A percentile compares a stretch with the other conserved stretches of the same genome.
phyloP scores from a whole-genome alignment of 352 stramenopile genomes.

The Phytophthora megakarya region DNA sequence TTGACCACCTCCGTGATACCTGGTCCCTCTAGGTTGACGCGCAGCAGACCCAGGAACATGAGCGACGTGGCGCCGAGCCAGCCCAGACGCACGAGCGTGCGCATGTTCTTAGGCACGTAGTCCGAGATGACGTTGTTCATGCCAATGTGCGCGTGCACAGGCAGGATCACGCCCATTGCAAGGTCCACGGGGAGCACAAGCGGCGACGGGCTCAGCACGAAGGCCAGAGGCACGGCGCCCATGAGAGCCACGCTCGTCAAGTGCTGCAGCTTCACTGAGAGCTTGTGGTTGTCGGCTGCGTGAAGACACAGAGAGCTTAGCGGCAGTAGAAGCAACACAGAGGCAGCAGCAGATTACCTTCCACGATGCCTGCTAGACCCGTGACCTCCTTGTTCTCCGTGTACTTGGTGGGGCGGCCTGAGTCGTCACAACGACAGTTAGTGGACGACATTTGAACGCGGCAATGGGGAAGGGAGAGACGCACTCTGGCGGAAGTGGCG shows the following conservation, averaged over 20 bases:
- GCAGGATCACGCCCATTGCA: constrained; percentile 82
- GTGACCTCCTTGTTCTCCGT: constrained; percentile 83
- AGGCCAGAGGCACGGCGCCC: constrained; percentile 64
- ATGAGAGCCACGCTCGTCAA: constrained; percentile 61
- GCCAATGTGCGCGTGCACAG: constrained; percentile 92
- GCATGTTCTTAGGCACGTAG: constrained; percentile 90
- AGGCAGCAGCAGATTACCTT: constrained; percentile 51
- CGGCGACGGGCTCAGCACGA: constrained; percentile 78
- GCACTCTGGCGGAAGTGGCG: constrained; percentile 82
- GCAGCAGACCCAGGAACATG: constrained; percentile 83
- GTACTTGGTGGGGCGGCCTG: constrained; percentile 65
- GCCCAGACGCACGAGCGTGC: constrained; percentile 62
- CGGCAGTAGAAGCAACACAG: neutral
- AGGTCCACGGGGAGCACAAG: constrained; percentile 78
- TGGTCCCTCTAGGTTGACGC: constrained; percentile 82
- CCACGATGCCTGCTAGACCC: constrained; percentile 63
- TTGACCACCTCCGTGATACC: constrained; percentile 89
- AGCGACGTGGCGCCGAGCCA: constrained; percentile 78
- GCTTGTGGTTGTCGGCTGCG: constrained; percentile 75
- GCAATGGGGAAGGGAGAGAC: constrained; percentile 4
- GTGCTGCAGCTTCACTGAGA: constrained; percentile 72
- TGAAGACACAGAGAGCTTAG: constrained; percentile 10
- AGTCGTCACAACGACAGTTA: constrained; percentile 8
- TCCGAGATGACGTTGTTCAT: constrained; percentile 95
- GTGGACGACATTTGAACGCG: neutral